Base-by-base conservation (phyloP, 1,284 basidiomycete genomes). In the Macrocystidia cucumis region DNA sequence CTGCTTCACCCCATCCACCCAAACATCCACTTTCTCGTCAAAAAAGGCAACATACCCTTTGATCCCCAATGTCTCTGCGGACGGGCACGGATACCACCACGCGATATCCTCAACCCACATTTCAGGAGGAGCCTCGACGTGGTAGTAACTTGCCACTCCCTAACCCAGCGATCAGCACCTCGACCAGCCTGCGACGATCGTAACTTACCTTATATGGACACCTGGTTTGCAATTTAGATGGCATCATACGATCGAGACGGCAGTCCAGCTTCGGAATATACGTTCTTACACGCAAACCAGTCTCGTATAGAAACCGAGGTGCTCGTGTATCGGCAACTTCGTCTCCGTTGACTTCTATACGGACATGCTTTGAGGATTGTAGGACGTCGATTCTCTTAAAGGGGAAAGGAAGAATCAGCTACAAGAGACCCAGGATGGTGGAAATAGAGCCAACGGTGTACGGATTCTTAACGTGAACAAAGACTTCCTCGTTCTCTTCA, bases 21-120 rank as follows among this genome's bases (percentile, higher is more conserved):
- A 81, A 5, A 81, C 67, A 39, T 78, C 73, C 12, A 80, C 69
- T 43, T 75, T 78, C 47, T 81, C 77, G 38, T 82, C 75, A 42
- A 75, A 78, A 50, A 78, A 81, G 0, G 74, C 69, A 2, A 72
- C 56, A 38, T 65, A 65, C n/a, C 76, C 76, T 34, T 55, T 57
- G 35, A 80, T 67, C 14, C 55, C 61, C 3, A 63, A 53, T 32
- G 69, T 70, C 43, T 79, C 76, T 0, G 57, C 52, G 9, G 57
- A 65, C 0, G 78, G 67, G 18, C 60, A 62, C 20, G 62, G 66
- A 49, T 82, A 80, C 61, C 67, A 79, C 78, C 79, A 82, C 11
- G 74, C 69, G 6, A 78, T 52, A 35, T 78, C 64, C 23, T 72
- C 57, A 21, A 61, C 47, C 9, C 54, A 50, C 32, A 67, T 58